phyloP scores from a whole-genome alignment of 495 filamentous ascomycete species.

The Letharia columbiana region DNA sequence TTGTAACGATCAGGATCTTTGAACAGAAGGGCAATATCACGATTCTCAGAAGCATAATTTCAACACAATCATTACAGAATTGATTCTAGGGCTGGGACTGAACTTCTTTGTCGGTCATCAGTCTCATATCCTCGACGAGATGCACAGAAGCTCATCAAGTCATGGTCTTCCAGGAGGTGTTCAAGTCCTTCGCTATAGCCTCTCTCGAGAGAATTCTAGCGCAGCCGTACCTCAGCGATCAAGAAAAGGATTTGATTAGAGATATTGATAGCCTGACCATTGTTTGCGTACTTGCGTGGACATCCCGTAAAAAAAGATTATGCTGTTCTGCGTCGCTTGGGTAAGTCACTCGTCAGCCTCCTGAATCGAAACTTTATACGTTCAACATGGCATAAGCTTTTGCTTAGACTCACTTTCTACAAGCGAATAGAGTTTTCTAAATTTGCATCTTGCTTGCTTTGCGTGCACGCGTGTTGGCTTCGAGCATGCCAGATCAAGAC shows the following conservation, averaged over 20 bases:
- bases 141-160: not conserved
- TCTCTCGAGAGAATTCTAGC: conserved; percentile 9
- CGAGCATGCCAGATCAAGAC: too few species aligned
- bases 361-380: too few species aligned
- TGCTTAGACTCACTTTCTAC: too few species aligned
- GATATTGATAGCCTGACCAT: conserved; percentile 14
- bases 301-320: not conserved
- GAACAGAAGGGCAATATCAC: conserved; percentile 9
- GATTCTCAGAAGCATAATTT: conserved; percentile 9
- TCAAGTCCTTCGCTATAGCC: conserved; percentile 21
- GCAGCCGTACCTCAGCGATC: not conserved
- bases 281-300: conserved; percentile 5
- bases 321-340: conserved; percentile 9
- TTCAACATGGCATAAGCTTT: not conserved
- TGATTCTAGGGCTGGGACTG: conserved; percentile 20
- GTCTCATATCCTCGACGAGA: not conserved
- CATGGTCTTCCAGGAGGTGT: conserved; percentile 16
- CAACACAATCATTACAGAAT: conserved; percentile 14
- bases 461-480: too few species aligned
- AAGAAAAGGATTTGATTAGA: conserved; percentile 1
- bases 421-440: not conserved
- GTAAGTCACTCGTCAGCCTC: not conserved
- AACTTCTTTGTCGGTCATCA: conserved; percentile 18
- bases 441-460: conserved; percentile 1
- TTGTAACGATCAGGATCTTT: conserved; percentile 2